Base-by-base conservation (phyloP, 495 filamentous ascomycete genomes). In the Daldinia vernicosa region DNA sequence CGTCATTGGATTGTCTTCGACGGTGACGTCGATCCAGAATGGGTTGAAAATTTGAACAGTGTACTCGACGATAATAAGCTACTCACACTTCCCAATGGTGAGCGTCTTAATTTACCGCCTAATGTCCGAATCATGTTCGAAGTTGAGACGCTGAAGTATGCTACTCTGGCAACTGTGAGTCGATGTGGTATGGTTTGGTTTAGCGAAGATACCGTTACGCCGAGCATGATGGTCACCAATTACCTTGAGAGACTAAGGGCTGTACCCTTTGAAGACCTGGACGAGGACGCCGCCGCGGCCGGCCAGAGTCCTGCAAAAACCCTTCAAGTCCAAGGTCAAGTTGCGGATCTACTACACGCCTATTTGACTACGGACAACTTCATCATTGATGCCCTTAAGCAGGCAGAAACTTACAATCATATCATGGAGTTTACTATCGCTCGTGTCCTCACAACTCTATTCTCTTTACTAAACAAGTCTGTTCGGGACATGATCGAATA, bases 171-270 rank as follows among this genome's bases (percentile, higher is more conserved):
- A 40, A 99, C 95, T 40, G 95, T 99, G 73, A 93, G 90, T 90
- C 93, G 95, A 81, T 99, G 95, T 80, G 95, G 95, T 84, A 99
- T 99, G 95, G 95, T 99, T 7, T 99, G 95, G 95, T 98, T 98
- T 81, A 98, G 94, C 76, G 94, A 96, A 68, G 96, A 99, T 75
- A 98, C 93, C 17, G 94, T 99, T 43, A 94, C 92, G 19, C 87
- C 93, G 6, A 87, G 85, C 70, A 97, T 99, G 93, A 93, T 98
- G 88, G 89, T 98, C 37, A 81, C 87, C 65, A 93, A 97, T 77
- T 97, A 98, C 75, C 88, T 99, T 32, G 89, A 94, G 68, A 89
- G 89, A 43, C 87, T 99, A 12, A 87, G 90, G 67, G 90, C 88
- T 3, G 88, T 92, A 60, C 86, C 91, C 0, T 97, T 98, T 74